Conservation (phyloP, 257 asterid species). For the Fraxinus excelsior region DNA sequence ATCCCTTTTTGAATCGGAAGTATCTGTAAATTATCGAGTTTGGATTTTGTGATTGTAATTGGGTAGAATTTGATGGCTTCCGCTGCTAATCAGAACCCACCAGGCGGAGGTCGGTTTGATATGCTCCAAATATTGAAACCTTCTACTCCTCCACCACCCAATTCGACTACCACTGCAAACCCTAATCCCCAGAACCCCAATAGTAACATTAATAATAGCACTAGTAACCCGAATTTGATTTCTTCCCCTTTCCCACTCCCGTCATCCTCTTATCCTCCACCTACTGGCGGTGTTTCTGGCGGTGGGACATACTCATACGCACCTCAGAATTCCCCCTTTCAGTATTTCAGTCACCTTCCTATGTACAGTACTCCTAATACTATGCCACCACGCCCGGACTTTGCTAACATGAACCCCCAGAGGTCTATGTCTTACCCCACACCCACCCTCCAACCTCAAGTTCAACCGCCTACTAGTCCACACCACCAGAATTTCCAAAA, state of each 20-base stretch:
- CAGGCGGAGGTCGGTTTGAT: slow-evolving; percentile 56
- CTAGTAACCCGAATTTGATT: slow-evolving; percentile 32
- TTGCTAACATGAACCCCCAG: slow-evolving; percentile 40
- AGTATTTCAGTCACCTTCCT: slow-evolving; percentile 27
- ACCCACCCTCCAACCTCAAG: slow-evolving; percentile 51
- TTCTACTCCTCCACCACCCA: slow-evolving; percentile 28
- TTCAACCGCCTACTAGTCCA: slow-evolving; percentile 11
- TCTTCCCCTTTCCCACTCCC: slow-evolving; percentile 42
- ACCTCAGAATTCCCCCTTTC: slow-evolving; percentile 40
- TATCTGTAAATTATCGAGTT: background rate
- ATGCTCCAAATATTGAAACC: slow-evolving; percentile 52
- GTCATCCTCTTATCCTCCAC: slow-evolving; percentile 56
- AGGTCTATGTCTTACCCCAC: slow-evolving; percentile 55
- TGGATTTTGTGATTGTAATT: background rate
- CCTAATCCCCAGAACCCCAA: slow-evolving; percentile 40
- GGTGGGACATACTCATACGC: slow-evolving; percentile 42
- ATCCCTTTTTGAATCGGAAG: background rate
- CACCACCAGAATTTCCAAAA: slow-evolving; percentile 43
- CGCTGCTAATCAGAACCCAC: slow-evolving; percentile 50
- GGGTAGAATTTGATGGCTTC: slow-evolving; percentile 38
- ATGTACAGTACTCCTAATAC: slow-evolving; percentile 7
- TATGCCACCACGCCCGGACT: slow-evolving; percentile 27
- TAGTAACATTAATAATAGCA: background rate
- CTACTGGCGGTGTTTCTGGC: slow-evolving; percentile 30
- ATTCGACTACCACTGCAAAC: slow-evolving; percentile 16